These are phyloP conservation scores for Fusarium annulatum DNA, from an alignment of 2,329 filamentous ascomycete species.

Conservation along the genomic window DNA sequence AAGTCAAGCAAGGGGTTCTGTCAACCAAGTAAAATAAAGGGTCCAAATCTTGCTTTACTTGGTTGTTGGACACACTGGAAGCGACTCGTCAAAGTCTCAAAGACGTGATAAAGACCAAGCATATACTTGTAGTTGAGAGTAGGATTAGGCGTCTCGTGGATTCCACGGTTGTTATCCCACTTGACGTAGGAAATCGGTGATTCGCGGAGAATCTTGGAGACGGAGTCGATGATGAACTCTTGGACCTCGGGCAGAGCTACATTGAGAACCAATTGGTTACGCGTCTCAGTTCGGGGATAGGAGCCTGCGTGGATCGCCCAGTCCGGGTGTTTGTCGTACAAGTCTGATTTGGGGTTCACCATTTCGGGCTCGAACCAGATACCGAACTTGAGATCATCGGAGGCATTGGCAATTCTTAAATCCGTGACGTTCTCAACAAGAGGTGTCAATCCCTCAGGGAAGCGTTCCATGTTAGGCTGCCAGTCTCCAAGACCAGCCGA, in stretches of 20 bases:
- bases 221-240: constrained; percentile 67
- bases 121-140: constrained; percentile 69
- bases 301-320: constrained; percentile 69
- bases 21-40: too few relatives aligned
- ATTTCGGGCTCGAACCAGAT: constrained; percentile 77
- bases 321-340: constrained; percentile 71
- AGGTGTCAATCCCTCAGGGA: constrained; percentile 66
- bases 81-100: constrained; percentile 66
- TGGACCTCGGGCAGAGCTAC: constrained; percentile 70
- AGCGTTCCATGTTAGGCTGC: constrained; percentile 66
- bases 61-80: too few relatives aligned
- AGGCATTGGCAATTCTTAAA: constrained; percentile 59
- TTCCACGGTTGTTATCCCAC: constrained; percentile 75
- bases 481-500: constrained; percentile 71
- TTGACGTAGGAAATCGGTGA: constrained; percentile 71
- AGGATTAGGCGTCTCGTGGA: constrained; percentile 68
- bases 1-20: too few relatives aligned
- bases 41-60: too few relatives aligned
- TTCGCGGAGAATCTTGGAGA: constrained; percentile 65
- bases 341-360: constrained; percentile 70
- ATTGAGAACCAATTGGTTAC: constrained; percentile 72
- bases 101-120: constrained; percentile 72
- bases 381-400: constrained; percentile 65
- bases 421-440: constrained; percentile 63
- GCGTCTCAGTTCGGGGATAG: constrained; percentile 65